A percentile compares a stretch with the other conserved stretches of the same genome.
phyloP scores from a whole-genome alignment of 2,329 filamentous ascomycete species.

The Clonostachys rosea region DNA sequence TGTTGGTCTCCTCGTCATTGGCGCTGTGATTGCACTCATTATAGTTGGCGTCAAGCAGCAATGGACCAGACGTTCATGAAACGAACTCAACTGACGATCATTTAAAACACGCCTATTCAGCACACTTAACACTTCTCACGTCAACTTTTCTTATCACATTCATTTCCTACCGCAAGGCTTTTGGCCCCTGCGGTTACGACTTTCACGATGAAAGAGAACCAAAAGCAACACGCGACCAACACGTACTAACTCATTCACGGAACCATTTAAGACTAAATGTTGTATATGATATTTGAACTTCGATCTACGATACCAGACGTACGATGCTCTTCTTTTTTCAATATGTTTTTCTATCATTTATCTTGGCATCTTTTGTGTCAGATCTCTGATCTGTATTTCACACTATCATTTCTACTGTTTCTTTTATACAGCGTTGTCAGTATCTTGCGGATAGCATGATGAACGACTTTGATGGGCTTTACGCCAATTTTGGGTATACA shows the following conservation, averaged over 20 bases:
- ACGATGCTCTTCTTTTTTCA: background rate
- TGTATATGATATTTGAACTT: background rate
- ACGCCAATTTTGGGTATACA: background rate
- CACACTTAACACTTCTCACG: too few relatives aligned
- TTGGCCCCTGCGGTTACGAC: too few relatives aligned
- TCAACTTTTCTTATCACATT: background rate
- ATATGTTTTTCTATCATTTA: background rate
- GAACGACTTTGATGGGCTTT: background rate
- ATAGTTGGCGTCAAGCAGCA: constrained; percentile 46
- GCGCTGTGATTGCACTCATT: constrained; percentile 43
- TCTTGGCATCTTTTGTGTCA: background rate
- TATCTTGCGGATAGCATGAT: too few relatives aligned
- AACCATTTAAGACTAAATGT: background rate
- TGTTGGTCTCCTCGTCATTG: constrained; percentile 48
- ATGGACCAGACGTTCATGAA: constrained; percentile 24
- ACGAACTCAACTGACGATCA: background rate
- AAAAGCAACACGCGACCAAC: background rate
- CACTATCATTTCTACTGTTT: background rate
- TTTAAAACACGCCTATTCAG: background rate
- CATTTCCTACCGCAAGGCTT: background rate
- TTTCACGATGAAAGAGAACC: too few relatives aligned
- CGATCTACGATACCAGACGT: background rate
- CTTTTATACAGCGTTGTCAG: background rate
- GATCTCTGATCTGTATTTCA: background rate
- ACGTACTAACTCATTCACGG: background rate